These are phyloP conservation scores for Madurella fahalii DNA, from an alignment of 2,329 filamentous ascomycete species.

Conservation along the genomic window DNA sequence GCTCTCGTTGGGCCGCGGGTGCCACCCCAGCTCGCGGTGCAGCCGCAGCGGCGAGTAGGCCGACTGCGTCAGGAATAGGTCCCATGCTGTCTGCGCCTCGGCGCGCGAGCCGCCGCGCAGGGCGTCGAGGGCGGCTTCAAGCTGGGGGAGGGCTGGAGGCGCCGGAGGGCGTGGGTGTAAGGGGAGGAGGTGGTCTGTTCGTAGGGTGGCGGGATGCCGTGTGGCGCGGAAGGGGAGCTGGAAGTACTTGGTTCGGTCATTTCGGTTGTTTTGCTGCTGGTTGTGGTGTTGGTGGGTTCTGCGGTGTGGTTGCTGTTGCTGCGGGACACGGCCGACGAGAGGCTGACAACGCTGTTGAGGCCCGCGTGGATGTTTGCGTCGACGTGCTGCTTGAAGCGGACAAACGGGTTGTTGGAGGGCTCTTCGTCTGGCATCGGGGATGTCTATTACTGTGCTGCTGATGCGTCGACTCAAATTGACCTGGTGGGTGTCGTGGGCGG, in stretches of 20 bases:
- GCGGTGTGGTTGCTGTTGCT: not conserved
- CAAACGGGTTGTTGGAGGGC: conserved; percentile 11
- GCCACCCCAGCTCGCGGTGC: conserved; percentile 36
- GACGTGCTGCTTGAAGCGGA: conserved; percentile 19
- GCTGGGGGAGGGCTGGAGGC: not conserved
- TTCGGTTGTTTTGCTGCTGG: not conserved
- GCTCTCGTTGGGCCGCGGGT: conserved; percentile 32
- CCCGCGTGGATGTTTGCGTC: conserved; percentile 14
- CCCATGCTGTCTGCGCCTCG: conserved; percentile 7
- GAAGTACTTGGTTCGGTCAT: not conserved
- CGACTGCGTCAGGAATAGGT: conserved; percentile 35
- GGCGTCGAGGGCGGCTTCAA: conserved; percentile 6
- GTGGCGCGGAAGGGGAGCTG: not conserved
- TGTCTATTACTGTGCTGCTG: not conserved
- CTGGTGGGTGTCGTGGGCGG: not conserved
- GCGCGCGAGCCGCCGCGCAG: not conserved
- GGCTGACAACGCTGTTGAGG: conserved; percentile 3
- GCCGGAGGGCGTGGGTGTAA: not conserved
- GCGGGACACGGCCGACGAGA: not conserved
- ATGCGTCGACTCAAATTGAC: not conserved
- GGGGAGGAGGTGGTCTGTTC: not conserved
- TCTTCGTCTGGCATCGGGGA: not conserved
- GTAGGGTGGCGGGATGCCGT: not conserved
- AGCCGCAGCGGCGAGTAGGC: conserved; percentile 45
- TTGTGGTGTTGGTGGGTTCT: not conserved